A percentile compares a stretch with the other conserved stretches of the same genome.
These are phyloP conservation scores for Claviceps fusiformis DNA, from an alignment of 2,329 filamentous ascomycete species.

Conservation along the genomic window DNA sequence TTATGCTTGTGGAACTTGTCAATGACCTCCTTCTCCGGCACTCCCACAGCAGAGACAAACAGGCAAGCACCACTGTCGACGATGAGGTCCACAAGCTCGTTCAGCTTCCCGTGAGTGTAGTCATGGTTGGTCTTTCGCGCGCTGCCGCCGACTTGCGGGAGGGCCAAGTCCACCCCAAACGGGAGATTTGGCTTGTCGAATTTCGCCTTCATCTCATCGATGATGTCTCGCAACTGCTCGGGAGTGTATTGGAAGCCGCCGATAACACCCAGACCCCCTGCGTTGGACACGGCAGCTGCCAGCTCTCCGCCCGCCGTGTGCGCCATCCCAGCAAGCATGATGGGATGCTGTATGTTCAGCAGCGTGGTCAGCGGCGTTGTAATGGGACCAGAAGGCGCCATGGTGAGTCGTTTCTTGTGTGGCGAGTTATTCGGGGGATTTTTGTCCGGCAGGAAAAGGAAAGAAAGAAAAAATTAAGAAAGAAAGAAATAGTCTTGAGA, in stretches of 20 bases:
- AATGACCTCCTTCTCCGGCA: conserved; percentile 63
- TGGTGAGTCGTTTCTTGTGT: conserved; percentile 8
- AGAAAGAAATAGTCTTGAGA: too few relatives aligned
- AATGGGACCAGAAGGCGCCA: conserved; percentile 40
- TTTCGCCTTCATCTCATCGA: conserved; percentile 71
- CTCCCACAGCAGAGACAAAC: conserved; percentile 80
- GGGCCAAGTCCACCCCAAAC: conserved; percentile 82
- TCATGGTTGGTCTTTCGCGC: conserved; percentile 91
- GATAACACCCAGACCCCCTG: conserved; percentile 69
- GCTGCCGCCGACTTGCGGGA: conserved; percentile 73
- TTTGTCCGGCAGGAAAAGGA: too few relatives aligned
- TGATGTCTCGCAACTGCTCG: conserved; percentile 60
- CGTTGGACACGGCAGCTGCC: conserved; percentile 78
- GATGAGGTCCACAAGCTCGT: conserved; percentile 76
- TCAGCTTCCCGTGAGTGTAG: conserved; percentile 80
- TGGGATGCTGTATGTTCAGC: conserved; percentile 73
- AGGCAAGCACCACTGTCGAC: conserved; percentile 72
- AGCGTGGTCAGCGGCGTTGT: conserved; percentile 67
- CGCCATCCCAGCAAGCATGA: conserved; percentile 91
- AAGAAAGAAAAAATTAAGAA: background rate
- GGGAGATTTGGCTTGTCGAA: conserved; percentile 55
- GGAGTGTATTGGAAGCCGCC: conserved; percentile 62
- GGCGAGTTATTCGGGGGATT: too few relatives aligned
- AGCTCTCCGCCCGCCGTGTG: conserved; percentile 65
- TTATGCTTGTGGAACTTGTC: conserved; percentile 64